These are phyloP conservation scores for Lipomyces mesembrius DNA, from an alignment of 805 yeast genomes.

Conservation along the genomic window DNA sequence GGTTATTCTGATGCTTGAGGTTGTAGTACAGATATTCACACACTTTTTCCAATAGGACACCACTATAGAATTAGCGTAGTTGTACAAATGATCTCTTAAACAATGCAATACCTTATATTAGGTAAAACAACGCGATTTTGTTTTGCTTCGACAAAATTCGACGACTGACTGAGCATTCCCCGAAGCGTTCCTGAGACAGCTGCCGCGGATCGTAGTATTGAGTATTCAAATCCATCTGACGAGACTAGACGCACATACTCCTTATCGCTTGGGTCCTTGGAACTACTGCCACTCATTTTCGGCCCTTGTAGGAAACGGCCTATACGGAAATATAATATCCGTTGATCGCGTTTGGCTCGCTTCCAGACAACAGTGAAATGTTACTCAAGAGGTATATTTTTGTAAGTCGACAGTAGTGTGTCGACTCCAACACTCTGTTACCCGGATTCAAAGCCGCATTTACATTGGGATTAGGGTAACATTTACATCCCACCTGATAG, in stretches of 20 bases:
- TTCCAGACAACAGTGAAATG: too few species aligned
- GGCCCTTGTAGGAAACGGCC: not conserved
- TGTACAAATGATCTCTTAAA: not conserved
- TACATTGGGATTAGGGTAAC: not conserved
- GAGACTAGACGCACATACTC: constrained; percentile 69
- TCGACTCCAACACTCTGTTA: not conserved
- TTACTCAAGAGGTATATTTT: not conserved
- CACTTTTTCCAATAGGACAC: constrained; percentile 72
- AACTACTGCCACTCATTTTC: constrained; percentile 5
- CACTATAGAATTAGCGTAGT: constrained; percentile 48
- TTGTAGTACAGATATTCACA: constrained; percentile 84
- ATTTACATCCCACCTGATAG: not conserved
- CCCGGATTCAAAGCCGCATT: constrained; percentile 1
- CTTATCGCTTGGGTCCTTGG: constrained; percentile 14
- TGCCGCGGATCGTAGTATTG: constrained; percentile 75
- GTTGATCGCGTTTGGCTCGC: not conserved
- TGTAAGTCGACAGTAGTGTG: too few species aligned
- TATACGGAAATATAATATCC: not conserved
- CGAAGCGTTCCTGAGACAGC: constrained; percentile 66
- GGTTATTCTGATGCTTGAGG: constrained; percentile 57
- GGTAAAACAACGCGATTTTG: constrained; percentile 59
- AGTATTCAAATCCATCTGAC: constrained; percentile 67
- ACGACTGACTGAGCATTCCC: constrained; percentile 54
- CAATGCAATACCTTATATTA: constrained; percentile 52
- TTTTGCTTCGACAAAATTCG: constrained; percentile 63